phyloP scores from a whole-genome alignment of 176 grass and related monocot species.

The Tillandsia fasciculata region DNA sequence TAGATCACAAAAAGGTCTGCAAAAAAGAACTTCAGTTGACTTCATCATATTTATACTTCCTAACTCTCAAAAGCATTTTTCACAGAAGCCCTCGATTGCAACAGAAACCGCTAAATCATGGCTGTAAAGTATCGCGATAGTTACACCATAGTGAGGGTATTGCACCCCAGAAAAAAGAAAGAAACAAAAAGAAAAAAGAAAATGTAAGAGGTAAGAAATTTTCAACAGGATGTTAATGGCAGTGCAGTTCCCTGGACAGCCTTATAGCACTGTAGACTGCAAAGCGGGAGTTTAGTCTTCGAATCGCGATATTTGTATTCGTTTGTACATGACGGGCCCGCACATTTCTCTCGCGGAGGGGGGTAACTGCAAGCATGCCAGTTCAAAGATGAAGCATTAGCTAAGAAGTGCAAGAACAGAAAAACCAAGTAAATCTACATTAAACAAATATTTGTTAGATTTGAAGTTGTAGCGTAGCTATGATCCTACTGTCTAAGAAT shows the following conservation, averaged over 20 bases:
- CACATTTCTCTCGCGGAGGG: constrained; percentile 58
- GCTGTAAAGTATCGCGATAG: too few relatives aligned
- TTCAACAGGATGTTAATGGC: constrained; percentile 8
- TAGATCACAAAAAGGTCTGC: too few relatives aligned
- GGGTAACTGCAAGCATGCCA: constrained; percentile 37
- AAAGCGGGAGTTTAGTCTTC: constrained; percentile 64
- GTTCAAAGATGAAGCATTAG: background rate
- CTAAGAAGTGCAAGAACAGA: background rate
- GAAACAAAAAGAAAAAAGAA: background rate
- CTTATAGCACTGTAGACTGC: constrained; percentile 72
- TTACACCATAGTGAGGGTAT: too few relatives aligned
- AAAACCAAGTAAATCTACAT: background rate
- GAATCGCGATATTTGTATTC: constrained; percentile 52
- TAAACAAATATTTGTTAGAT: background rate
- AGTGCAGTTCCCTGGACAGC: constrained; percentile 23
- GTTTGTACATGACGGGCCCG: constrained; percentile 49
- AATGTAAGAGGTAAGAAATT: background rate
- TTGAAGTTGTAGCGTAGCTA: too few relatives aligned
- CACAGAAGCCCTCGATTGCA: too few relatives aligned
- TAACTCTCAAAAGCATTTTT: too few relatives aligned
- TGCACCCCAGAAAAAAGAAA: too few relatives aligned
- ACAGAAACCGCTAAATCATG: too few relatives aligned
- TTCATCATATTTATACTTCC: too few relatives aligned
- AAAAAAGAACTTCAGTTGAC: too few relatives aligned
- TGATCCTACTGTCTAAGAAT: too few relatives aligned